Conservation (phyloP, 2,329 filamentous ascomycete genomes). For the Zymoseptoria pseudotritici region DNA sequence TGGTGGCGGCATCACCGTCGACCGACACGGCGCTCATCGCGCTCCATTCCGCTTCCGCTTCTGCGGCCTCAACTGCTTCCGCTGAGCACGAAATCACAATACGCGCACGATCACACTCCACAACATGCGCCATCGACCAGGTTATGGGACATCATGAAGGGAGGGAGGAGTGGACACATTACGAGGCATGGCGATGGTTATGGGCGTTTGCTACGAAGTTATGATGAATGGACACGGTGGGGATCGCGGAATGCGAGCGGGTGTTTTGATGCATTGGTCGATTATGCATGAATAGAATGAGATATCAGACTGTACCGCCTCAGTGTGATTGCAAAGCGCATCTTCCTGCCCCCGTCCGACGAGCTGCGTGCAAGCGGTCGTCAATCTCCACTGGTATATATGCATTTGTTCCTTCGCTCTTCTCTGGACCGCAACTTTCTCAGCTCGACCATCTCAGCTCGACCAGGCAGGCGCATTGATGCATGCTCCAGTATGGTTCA, state of each 20-base stretch:
- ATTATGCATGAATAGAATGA: neutral
- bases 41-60: constrained; percentile 46
- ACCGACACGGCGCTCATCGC: constrained; percentile 45
- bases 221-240: neutral
- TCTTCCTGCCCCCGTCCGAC: neutral
- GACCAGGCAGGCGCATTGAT: neutral
- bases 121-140: neutral
- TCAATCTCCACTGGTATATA: neutral
- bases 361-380: neutral
- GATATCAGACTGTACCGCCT: neutral
- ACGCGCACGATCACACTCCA: neutral
- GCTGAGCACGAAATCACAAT: constrained; percentile 2
- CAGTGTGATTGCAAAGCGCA: neutral
- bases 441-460: neutral
- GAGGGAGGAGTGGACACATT: neutral
- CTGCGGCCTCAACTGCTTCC: constrained; percentile 48
- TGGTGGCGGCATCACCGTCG: constrained; percentile 44
- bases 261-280: neutral
- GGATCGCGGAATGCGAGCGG: neutral
- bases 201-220: neutral
- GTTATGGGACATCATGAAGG: neutral
- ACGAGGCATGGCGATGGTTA: neutral
- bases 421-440: neutral
- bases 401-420: neutral
- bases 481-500: neutral